These are phyloP conservation scores for Saccharomyces hybrid DNA, from an alignment of 1,139 yeast genomes.

Conservation along the genomic window DNA sequence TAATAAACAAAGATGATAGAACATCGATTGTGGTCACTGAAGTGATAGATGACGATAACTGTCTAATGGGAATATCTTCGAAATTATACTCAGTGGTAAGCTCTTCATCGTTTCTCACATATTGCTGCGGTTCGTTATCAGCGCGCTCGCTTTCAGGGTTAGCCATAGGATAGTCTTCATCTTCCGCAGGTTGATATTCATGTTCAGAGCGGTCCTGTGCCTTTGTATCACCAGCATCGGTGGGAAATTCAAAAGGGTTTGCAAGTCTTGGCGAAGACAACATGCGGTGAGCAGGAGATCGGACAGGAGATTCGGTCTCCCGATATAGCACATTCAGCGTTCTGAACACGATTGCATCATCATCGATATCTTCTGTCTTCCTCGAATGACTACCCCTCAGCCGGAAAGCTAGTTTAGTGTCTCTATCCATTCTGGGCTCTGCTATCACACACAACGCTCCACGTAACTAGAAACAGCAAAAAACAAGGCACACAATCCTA, in stretches of 20 bases:
- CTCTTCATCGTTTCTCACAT: background rate
- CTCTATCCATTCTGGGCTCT: slow-evolving; percentile 11
- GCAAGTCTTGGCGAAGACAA: background rate
- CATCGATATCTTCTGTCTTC: slow-evolving; percentile 9
- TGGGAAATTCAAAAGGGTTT: background rate
- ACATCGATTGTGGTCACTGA: slow-evolving; percentile 24
- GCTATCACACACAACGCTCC: too few relatives aligned
- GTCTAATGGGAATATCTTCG: slow-evolving; percentile 16
- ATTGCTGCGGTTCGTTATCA: background rate
- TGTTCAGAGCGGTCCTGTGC: background rate
- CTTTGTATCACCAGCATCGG: background rate
- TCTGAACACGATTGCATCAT: slow-evolving; percentile 2
- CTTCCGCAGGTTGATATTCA: background rate
- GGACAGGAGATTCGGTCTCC: background rate
- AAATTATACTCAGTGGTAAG: slow-evolving; percentile 11
- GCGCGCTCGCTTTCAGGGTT: background rate
- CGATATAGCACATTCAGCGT: background rate
- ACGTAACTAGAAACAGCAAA: background rate
- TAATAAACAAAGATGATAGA: slow-evolving; percentile 14
- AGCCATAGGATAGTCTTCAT: background rate
- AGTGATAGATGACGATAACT: slow-evolving; percentile 20
- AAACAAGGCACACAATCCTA: background rate
- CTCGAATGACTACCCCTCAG: slow-evolving; percentile 24
- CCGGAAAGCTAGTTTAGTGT: slow-evolving; percentile 19
- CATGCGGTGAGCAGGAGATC: background rate